Percentiles rank a stretch among this genome's conserved stretches.
Conservation (phyloP, 306 rosid genomes). For the Boehmeria nivea region DNA sequence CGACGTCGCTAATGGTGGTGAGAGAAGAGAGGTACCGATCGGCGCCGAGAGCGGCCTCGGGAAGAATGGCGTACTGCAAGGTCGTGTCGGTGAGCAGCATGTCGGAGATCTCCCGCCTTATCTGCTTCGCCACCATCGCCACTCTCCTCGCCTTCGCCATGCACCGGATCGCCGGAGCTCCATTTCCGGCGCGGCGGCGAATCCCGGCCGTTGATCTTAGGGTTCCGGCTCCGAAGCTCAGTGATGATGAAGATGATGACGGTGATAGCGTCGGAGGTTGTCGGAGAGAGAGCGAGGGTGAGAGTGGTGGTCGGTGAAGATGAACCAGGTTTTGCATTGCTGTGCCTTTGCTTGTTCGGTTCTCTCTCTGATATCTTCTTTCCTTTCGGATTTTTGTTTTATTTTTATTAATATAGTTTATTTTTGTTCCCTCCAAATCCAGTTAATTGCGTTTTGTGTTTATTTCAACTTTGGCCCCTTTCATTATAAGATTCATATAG, state of each 20-base stretch:
- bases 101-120: constrained; percentile 76
- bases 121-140: constrained; percentile 94
- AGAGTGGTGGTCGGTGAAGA: constrained; percentile 27
- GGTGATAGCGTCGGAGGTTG: not conserved
- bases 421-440: too few species aligned
- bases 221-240: constrained; percentile 20
- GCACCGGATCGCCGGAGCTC: constrained; percentile 37
- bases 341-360: not conserved
- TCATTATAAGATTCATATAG: too few species aligned
- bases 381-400: too few species aligned
- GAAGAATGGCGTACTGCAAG: constrained; percentile 68
- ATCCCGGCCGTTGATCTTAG: constrained; percentile 21
- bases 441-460: too few species aligned
- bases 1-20: constrained; percentile 79
- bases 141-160: constrained; percentile 90
- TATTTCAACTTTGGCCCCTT: too few species aligned
- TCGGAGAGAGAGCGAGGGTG: constrained; percentile 9
- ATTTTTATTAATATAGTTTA: too few species aligned
- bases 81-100: constrained; percentile 84
- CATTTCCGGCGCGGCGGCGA: constrained; percentile 23
- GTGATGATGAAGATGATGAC: constrained; percentile 14
- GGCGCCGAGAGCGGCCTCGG: constrained; percentile 90
- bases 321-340: constrained; percentile 42
- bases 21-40: constrained; percentile 81
- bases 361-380: too few species aligned